Evolutionary conservation across 1,284 basidiomycete genomes (phyloP).

Genomic region (Fomitopsis betulina): DNA sequence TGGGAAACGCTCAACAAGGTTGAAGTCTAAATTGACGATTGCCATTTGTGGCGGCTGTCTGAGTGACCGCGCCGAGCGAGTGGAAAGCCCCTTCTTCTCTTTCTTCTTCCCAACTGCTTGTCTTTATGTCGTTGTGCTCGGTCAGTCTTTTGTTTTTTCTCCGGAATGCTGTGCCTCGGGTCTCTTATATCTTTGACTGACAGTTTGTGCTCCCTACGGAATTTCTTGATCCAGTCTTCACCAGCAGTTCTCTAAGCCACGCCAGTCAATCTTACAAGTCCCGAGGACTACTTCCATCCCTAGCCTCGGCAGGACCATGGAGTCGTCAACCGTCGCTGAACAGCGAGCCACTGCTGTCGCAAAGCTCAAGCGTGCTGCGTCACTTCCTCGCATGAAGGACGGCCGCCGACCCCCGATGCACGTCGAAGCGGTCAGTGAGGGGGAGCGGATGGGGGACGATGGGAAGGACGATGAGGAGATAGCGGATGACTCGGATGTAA

Average conservation of each 20-base stretch:
- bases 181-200: not conserved
- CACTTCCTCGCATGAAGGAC: slow-evolving; percentile 83
- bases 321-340: slow-evolving; percentile 51
- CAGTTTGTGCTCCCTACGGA: slow-evolving; percentile 15
- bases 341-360: slow-evolving; percentile 82
- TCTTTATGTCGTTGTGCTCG: slow-evolving; percentile 19
- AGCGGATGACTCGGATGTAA: slow-evolving; percentile 17
- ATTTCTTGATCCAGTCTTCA: slow-evolving; percentile 12
- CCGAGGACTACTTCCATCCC: slow-evolving; percentile 23
- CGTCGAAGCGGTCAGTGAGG: slow-evolving; percentile 71
- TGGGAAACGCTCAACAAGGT: slow-evolving; percentile 5
- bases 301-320: slow-evolving; percentile 30
- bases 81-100: not conserved
- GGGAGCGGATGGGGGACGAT: slow-evolving; percentile 49
- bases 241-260: slow-evolving; percentile 15
- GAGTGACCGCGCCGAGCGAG: slow-evolving; percentile 7
- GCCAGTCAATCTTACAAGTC: slow-evolving; percentile 23
- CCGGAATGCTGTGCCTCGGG: not conserved
- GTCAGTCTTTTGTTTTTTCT: slow-evolving; percentile 9
- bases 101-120: slow-evolving; percentile 5
- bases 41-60: slow-evolving; percentile 8
- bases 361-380: slow-evolving; percentile 85
- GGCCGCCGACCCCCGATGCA: slow-evolving; percentile 82
- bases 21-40: slow-evolving; percentile 10
- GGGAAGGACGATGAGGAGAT: slow-evolving; percentile 22